A percentile compares a stretch with the other conserved stretches of the same genome.
Conservation (phyloP, 73 alveolate genomes). For the Blepharisma japonicum region DNA sequence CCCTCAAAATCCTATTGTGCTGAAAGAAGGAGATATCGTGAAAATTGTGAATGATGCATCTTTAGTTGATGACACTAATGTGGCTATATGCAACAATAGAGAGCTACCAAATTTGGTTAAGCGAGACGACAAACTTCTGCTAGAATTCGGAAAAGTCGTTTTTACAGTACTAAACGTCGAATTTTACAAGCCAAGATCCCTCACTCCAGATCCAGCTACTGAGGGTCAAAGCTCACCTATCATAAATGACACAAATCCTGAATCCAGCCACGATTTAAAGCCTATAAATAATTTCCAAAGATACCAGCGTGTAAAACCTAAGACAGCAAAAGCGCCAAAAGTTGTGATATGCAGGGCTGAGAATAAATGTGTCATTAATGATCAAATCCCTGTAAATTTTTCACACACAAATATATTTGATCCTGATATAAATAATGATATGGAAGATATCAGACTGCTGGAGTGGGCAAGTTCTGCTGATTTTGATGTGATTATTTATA, state of each 20-base stretch:
- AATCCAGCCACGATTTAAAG: not conserved
- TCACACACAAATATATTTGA: not conserved
- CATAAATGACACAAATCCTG: not conserved
- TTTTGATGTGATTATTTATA: not conserved
- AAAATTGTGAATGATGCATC: not conserved
- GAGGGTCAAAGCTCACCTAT: too few relatives aligned
- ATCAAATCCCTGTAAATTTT: not conserved
- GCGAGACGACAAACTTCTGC: conserved; percentile 5
- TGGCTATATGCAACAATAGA: not conserved
- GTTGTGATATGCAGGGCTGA: conserved; percentile 24
- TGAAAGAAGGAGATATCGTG: not conserved
- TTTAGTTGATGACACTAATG: conserved; percentile 7
- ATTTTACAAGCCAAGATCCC: not conserved
- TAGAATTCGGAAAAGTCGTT: conserved; percentile 21
- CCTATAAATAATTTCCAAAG: not conserved
- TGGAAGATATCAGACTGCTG: conserved; percentile 23
- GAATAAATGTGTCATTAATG: not conserved
- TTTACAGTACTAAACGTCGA: not conserved
- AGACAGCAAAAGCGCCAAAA: not conserved
- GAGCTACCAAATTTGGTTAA: conserved; percentile 7
- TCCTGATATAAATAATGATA: not conserved
- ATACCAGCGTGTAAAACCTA: not conserved
- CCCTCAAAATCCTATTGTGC: not conserved
- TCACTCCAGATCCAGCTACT: not conserved
- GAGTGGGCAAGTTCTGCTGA: conserved; percentile 4